Evolutionary conservation across 164 flowering plant genomes (phyloP).

Genomic region (Pachysandra terminalis): DNA sequence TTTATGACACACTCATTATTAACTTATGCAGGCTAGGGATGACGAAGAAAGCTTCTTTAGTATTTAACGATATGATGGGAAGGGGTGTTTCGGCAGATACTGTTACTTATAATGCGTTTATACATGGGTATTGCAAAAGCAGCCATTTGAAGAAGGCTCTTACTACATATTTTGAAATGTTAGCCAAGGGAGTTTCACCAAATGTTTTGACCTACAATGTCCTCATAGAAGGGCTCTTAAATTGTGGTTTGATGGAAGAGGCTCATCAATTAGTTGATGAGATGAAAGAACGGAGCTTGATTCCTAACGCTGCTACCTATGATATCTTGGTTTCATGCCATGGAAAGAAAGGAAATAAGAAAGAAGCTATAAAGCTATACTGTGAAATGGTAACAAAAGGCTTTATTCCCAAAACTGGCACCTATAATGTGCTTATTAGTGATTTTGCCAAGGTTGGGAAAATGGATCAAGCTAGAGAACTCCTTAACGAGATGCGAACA

Average conservation of each 20-base stretch:
- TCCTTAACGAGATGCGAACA: conserved; percentile 73
- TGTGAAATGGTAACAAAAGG: conserved; percentile 87
- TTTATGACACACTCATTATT: conserved; percentile 58
- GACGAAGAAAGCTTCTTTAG: conserved; percentile 60
- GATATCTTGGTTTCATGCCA: conserved; percentile 63
- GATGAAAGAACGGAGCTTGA: conserved; percentile 57
- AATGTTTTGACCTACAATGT: conserved; percentile 62
- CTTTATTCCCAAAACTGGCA: conserved; percentile 62
- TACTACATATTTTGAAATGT: conserved; percentile 49
- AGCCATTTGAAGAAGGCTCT: conserved; percentile 53
- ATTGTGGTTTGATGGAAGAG: conserved; percentile 45
- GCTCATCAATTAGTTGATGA: conserved; percentile 48
- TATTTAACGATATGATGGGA: conserved; percentile 53
- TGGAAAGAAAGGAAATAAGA: conserved; percentile 60
- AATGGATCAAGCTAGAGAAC: conserved; percentile 84
- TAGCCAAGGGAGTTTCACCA: conserved; percentile 55
- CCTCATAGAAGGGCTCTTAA: conserved; percentile 48
- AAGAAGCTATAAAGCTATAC: conserved; percentile 59
- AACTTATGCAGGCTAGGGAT: conserved; percentile 68
- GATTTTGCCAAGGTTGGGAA: conserved; percentile 60
- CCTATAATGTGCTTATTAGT: conserved; percentile 72
- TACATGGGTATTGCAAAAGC: conserved; percentile 66
- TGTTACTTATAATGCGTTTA: conserved; percentile 66
- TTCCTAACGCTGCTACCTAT: conserved; percentile 56
- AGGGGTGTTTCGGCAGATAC: conserved; percentile 54